A percentile compares a stretch with the other conserved stretches of the same genome.
phyloP scores from a whole-genome alignment of 305 asterid genomes.

The Caryopteris hybrid region DNA sequence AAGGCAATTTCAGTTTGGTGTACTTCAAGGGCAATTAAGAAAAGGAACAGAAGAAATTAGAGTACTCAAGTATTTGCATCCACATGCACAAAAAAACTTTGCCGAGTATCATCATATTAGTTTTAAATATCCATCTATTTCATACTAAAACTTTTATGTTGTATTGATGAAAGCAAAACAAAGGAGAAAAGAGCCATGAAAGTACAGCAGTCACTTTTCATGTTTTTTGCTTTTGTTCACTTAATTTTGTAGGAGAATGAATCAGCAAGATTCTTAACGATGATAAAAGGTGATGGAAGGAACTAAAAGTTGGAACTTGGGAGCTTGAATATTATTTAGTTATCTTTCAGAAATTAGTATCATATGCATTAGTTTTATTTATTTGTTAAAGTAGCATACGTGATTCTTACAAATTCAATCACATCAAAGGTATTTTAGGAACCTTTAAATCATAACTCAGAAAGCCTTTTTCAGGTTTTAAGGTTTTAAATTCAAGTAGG shows the following conservation, averaged over 20 bases:
- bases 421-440: background rate
- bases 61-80: background rate
- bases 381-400: background rate
- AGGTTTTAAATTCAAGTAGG: background rate
- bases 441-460: background rate
- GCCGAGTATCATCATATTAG: background rate
- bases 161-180: background rate
- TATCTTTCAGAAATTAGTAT: background rate
- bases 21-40: constrained; percentile 4
- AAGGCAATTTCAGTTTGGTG: background rate
- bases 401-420: background rate
- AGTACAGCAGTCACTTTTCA: background rate
- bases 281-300: background rate
- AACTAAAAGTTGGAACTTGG: background rate
- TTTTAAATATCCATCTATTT: background rate
- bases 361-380: background rate
- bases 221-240: background rate
- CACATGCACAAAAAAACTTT: background rate
- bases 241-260: background rate
- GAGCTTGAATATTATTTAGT: background rate
- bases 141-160: background rate
- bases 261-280: background rate
- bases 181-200: background rate
- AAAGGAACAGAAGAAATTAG: background rate
- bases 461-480: background rate